These are phyloP conservation scores for Deinandra increscens DNA, from an alignment of 129 eudicot species.

Conservation along the genomic window DNA sequence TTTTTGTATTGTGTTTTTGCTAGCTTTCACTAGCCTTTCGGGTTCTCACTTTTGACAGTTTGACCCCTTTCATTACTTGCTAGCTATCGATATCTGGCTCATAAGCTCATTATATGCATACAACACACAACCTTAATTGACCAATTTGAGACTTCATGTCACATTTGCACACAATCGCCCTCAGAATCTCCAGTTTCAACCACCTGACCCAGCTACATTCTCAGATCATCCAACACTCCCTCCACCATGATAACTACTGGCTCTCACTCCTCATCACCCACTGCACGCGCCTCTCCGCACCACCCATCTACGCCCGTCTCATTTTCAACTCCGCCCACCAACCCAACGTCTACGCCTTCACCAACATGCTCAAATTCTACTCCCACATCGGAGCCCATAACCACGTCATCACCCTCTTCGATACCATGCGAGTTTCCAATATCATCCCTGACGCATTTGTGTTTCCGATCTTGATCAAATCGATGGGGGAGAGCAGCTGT, in stretches of 20 bases:
- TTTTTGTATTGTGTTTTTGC: no score
- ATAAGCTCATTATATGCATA: no score
- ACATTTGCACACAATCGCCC: slow-evolving; percentile 32
- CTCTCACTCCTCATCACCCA: slow-evolving; percentile 49
- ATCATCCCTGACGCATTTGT: slow-evolving; percentile 55
- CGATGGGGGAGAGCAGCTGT: slow-evolving; percentile 45
- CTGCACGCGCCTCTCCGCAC: slow-evolving; percentile 73
- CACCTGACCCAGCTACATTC: slow-evolving; percentile 65
- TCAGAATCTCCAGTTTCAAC: slow-evolving; percentile 21
- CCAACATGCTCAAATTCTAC: slow-evolving; percentile 65
- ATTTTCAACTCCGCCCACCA: slow-evolving; percentile 46
- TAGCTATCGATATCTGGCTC: no score
- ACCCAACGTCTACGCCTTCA: slow-evolving; percentile 51
- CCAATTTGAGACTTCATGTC: slow-evolving; percentile 28
- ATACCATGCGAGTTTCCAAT: slow-evolving; percentile 37
- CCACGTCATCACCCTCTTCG: slow-evolving; percentile 41
- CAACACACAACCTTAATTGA: no score
- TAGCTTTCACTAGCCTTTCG: no score
- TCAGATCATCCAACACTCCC: slow-evolving; percentile 46
- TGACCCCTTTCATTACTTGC: no score
- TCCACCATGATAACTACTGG: slow-evolving; percentile 47
- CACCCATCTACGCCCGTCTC: slow-evolving; percentile 46
- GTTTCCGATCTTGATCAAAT: slow-evolving; percentile 63
- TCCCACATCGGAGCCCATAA: slow-evolving; percentile 42
- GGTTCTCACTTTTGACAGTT: no score